These are phyloP conservation scores for Mycena venus DNA, from an alignment of 768 basidiomycete genomes.

Conservation along the genomic window DNA sequence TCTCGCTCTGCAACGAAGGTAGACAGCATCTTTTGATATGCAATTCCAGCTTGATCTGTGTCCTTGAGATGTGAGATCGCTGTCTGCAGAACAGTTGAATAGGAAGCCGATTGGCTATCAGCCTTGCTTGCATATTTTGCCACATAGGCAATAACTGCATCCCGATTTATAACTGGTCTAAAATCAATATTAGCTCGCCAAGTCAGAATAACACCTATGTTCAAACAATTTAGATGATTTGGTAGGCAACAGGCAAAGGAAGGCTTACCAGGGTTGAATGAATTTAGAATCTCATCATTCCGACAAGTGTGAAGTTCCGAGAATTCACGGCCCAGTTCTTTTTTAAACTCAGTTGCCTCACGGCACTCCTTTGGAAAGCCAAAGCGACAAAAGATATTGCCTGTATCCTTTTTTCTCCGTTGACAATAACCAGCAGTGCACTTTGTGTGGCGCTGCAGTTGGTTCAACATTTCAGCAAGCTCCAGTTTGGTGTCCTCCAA, in stretches of 20 bases:
- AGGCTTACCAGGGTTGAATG: slow-evolving; percentile 21
- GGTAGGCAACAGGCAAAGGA: not conserved
- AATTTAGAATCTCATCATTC: slow-evolving; percentile 41
- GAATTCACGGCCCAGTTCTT: not conserved
- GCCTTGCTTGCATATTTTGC: slow-evolving; percentile 37
- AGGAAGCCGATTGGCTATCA: slow-evolving; percentile 16
- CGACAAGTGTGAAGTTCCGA: slow-evolving; percentile 17
- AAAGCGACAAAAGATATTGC: slow-evolving; percentile 36
- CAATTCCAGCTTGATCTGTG: slow-evolving; percentile 21
- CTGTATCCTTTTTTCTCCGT: slow-evolving; percentile 33
- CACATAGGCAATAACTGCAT: slow-evolving; percentile 37
- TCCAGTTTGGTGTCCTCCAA: slow-evolving; percentile 40
- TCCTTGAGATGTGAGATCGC: slow-evolving; percentile 21
- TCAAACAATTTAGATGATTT: not conserved
- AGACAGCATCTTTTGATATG: slow-evolving; percentile 31
- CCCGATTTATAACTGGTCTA: slow-evolving; percentile 35
- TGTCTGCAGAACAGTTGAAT: slow-evolving; percentile 8
- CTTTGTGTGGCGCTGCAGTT: slow-evolving; percentile 39
- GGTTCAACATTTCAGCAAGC: slow-evolving; percentile 38
- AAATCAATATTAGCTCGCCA: slow-evolving; percentile 45
- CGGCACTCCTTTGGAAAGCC: slow-evolving; percentile 32
- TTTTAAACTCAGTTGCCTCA: not conserved
- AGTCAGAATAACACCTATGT: slow-evolving; percentile 29
- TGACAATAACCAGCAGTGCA: slow-evolving; percentile 43
- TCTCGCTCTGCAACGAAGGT: slow-evolving; percentile 21